Evolutionary conservation across 805 yeast species (phyloP), one percentile per base, ranked within the genome.

Genomic region (Candida maltosa): DNA sequence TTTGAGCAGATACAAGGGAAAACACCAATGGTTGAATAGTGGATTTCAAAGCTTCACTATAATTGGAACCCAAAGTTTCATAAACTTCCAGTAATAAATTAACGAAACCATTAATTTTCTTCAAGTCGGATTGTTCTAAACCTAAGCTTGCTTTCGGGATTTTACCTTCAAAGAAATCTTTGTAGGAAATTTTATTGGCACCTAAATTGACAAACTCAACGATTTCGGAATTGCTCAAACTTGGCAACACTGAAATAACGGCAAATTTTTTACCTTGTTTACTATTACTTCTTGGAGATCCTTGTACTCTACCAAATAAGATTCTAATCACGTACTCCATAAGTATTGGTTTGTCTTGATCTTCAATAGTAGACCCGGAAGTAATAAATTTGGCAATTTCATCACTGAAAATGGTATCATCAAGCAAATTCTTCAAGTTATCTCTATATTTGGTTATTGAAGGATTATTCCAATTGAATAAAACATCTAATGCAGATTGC

Each of bases 281-380:
- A 19, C 80, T 74, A 40, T 87, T 87, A 54, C 84, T 80, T 37
- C 69, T 73, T 4, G 80, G 69, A 1, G 81, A 73, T 8, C 70
- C 70, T 58, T 87, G 94, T 6, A 88, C 87, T 38, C 95, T 73
- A 6, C 97, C 97, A 58, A 82, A 91, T 15, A 93, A 62, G 17
- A 93, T 81, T 45, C 96, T 65, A 32, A 88, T 53, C 4, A 88
- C 71, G 20, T 85, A 50, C 1, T 94, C 93, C 75, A 87, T 75
- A 2, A 91, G 70, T 1, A 42, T 56, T 2, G 55, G 63, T 11
- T 72, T 62, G 52, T 93, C 97, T 3, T 65, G 66, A 6, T 65
- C 69, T 42, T 83, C 87, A 35, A 88, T 69, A 3, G 61, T 67
- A 6, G 78, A 72, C 15, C 71, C 64, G 25, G 67, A 69, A 26